Evolutionary conservation across 2,329 filamentous ascomycete species (phyloP), one percentile per base, ranked within the genome.

Genomic region (Achaetomium macrosporum): DNA sequence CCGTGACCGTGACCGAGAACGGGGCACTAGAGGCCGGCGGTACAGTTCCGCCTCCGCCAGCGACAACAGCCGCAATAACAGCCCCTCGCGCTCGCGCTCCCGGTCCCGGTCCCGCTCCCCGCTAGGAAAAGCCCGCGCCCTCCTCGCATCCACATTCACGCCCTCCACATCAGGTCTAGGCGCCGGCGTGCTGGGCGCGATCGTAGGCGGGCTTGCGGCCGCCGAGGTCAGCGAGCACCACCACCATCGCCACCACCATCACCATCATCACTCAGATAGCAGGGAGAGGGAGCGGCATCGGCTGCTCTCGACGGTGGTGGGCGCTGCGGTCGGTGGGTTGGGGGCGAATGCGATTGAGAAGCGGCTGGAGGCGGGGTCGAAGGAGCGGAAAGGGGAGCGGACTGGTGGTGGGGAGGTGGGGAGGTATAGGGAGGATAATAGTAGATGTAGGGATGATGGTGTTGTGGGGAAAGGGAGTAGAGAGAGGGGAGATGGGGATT

Each of bases 171-270:
- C 74, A 0, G 78, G 78, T 4, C 65, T 81, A 2, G 76, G 77
- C 37, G 73, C 73, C 8, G 73, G 76, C 20, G 69, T 81, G 9
- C 63, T 81, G 2, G 78, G 78, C 15, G 78, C 78, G 19, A 69
- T 81, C 1, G 73, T 80, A 1, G 78, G 78, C 35, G 78, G 78
- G 3, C 64, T 79, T 10, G 76, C 76, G n/a, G 77, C 74, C 1
- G 69, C 69, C 41, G 73, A 76, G 33, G 71, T 69, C 1, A 70
- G 69, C 42, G 73, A 76, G 37, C 19, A 31, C 43, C 29, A 33
- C 5, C 10, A 31, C 33, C 10, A 7, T 12, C 42, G 17, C 33
- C 36, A 6, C n/a, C 53, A 47, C n/a, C 3, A 15, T 2, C n/a
- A 33, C 15, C 6, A 16, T 9, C 16, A 61, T 35, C 5, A 15